These are phyloP conservation scores for Poa annua DNA, from an alignment of 176 grass and related monocot species.

Conservation along the genomic window DNA sequence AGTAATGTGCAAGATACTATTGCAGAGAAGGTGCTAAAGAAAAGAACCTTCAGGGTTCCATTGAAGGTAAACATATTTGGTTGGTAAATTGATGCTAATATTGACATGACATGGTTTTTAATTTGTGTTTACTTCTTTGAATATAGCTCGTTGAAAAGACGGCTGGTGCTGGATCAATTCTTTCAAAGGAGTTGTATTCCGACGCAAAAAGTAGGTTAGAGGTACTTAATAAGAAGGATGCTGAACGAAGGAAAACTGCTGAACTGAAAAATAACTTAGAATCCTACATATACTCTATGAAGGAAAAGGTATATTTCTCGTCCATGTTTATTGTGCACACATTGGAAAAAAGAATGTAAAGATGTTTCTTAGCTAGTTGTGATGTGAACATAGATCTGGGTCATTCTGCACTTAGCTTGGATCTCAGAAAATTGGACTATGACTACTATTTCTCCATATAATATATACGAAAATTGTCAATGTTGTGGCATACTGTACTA, in stretches of 20 bases:
- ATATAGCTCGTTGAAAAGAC: conserved; percentile 77
- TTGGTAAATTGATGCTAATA: conserved; percentile 29
- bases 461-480: neutral
- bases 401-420: neutral
- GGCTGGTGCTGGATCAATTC: conserved; percentile 59
- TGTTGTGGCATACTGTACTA: neutral
- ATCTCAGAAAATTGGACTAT: neutral
- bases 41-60: conserved; percentile 96
- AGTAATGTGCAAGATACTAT: conserved; percentile 60
- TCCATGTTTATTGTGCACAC: conserved; percentile 18
- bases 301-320: conserved; percentile 77
- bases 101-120: conserved; percentile 11
- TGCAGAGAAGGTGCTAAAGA: conserved; percentile 89
- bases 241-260: conserved; percentile 84
- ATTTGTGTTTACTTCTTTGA: conserved; percentile 14
- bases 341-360: neutral
- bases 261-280: conserved; percentile 96
- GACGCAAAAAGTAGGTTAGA: conserved; percentile 97
- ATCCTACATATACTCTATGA: conserved; percentile 96
- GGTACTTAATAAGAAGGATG: conserved; percentile 83
- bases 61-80: conserved; percentile 69
- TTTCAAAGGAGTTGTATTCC: conserved; percentile 78
- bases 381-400: conserved; percentile 5
- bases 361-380: neutral
- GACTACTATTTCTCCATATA: neutral